Evolutionary conservation across 129 eudicot species (phyloP), one percentile per base, ranked within the genome.

Genomic region (Helianthus tuberosus): DNA sequence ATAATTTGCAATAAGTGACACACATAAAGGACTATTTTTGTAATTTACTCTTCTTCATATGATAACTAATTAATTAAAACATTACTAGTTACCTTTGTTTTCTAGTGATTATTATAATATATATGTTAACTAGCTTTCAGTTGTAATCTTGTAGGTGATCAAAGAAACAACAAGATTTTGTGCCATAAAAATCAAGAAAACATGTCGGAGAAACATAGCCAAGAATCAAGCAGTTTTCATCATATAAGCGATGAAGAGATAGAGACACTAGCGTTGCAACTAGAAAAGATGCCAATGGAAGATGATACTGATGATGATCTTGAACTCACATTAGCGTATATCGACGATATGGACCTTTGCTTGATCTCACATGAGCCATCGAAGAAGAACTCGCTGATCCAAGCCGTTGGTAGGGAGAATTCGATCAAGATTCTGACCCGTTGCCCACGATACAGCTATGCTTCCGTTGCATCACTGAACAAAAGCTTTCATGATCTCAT

Each of bases 181-280:
- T 64, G 44, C 74, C 70, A 35, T 44, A 74, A 67, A 23, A 12
- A 23, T 44, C 55, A 66, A 77, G 70, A 65, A 43, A 82, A 75
- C 68, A 87, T 84, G 92, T 79, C 80, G 79, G 81, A 84, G 64
- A 75, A 71, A 39, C 71, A 74, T 72, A 69, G 68, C 66, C 71
- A 79, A 38, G 82, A 80, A 23, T 67, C 57, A 13, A 54, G 66
- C 79, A 68, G 51, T 54, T 74, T 77, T 84, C 39, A 60, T 71
- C 75, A 59, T 67, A 80, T 75, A 81, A 29, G 0, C 7, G 76
- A 55, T 59, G 76, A 51, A 3, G 63, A 73, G 9, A 74, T 62
- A 6, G 25, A 35, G 48, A 36, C 4, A 35, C 46, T 62, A 73
- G 65, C 69, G 68, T 27, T 75, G 14, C 68, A 36, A 5, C 68